Conservation (phyloP, 1,139 yeast species). For the Groenewaldozyma auringiensis region DNA sequence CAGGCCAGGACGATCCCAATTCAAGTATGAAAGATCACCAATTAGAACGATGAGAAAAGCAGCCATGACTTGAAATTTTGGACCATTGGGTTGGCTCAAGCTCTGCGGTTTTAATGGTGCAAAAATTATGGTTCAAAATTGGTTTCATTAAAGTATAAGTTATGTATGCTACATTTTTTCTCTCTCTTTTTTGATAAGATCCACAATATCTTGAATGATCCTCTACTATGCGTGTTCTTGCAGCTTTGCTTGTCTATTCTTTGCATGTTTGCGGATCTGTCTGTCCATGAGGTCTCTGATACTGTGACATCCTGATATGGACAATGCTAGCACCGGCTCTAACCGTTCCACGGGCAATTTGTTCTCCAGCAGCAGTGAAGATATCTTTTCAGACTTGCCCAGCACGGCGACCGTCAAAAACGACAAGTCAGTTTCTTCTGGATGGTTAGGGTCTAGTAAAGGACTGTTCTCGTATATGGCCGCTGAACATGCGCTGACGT, state of each 20-base stretch:
- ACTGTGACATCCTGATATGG: conserved; percentile 82
- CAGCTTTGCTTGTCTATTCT: conserved; percentile 20
- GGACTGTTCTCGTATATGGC: conserved; percentile 69
- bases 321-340: conserved; percentile 71
- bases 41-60: no score
- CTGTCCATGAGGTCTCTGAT: conserved; percentile 80
- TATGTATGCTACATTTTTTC: no score
- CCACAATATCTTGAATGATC: no score
- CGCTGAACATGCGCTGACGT: conserved; percentile 70
- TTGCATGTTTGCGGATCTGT: conserved; percentile 69
- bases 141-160: no score
- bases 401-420: conserved; percentile 75
- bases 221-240: background rate
- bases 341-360: conserved; percentile 76
- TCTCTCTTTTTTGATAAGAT: no score
- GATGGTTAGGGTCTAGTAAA: conserved; percentile 67
- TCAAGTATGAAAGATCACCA: no score
- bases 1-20: no score
- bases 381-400: conserved; percentile 73
- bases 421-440: conserved; percentile 81
- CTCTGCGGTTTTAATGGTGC: no score
- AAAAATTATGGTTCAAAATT: no score
- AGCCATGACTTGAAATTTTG: no score
- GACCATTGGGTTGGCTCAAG: no score
- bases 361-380: conserved; percentile 63